phyloP scores from a whole-genome alignment of 371 early-diverging fungal species.

The Capniomyces stellatus region DNA sequence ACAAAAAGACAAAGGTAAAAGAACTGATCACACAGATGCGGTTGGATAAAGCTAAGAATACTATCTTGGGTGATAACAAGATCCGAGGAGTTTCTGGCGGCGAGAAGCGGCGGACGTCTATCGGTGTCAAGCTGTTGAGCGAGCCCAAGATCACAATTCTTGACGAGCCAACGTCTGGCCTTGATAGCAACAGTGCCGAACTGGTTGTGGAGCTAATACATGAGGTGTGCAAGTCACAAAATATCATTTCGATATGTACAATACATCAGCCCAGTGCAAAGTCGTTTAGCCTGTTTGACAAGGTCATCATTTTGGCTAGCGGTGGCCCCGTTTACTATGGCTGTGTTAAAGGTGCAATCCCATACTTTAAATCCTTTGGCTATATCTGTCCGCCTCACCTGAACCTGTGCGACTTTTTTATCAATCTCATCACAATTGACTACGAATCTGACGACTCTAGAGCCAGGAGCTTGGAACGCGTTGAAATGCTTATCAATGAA shows the following conservation, averaged over 20 bases:
- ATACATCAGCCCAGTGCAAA: conserved; percentile 57
- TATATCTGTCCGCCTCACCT: conserved; percentile 33
- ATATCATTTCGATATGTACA: conserved; percentile 45
- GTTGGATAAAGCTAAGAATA: conserved; percentile 35
- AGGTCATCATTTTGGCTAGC: conserved; percentile 41
- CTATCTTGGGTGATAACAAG: conserved; percentile 38
- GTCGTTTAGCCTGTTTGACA: conserved; percentile 43
- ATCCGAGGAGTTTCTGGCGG: conserved; percentile 64
- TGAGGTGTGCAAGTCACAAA: conserved; percentile 31
- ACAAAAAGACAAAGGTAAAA: conserved; percentile 27
- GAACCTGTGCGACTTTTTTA: conserved; percentile 39
- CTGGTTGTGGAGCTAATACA: conserved; percentile 41
- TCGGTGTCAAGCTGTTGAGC: conserved; percentile 64
- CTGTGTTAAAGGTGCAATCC: conserved; percentile 22
- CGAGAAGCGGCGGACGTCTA: conserved; percentile 67
- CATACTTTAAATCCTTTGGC: conserved; percentile 35
- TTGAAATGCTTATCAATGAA: conserved; percentile 17
- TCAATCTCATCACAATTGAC: conserved; percentile 29
- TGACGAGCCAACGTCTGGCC: conserved; percentile 60
- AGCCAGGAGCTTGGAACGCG: conserved; percentile 10
- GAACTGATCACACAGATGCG: conserved; percentile 37
- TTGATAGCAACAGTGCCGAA: conserved; percentile 54
- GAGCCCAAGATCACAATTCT: conserved; percentile 34
- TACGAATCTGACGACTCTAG: conserved; percentile 16
- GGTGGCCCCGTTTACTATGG: conserved; percentile 40